Evolutionary conservation across 371 early-diverging fungal genomes (phyloP).

Genomic region (Neoconidiobolus thromboides): DNA sequence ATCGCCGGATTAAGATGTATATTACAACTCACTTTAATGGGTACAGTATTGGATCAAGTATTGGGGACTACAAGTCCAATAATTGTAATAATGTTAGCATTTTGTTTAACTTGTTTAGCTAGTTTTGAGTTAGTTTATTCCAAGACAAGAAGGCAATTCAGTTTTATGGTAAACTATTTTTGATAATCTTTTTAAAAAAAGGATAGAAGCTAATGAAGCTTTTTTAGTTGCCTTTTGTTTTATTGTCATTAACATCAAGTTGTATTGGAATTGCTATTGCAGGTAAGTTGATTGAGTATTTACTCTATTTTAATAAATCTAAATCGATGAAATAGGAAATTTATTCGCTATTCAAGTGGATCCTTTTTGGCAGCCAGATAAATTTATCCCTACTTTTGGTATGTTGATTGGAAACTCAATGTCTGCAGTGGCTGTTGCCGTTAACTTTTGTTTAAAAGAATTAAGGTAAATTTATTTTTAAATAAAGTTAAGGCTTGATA

Average conservation of each 20-base stretch:
- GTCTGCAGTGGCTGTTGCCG: conserved; percentile 64
- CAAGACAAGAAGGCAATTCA: conserved; percentile 8
- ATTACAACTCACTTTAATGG: conserved; percentile 40
- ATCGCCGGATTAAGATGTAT: conserved; percentile 34
- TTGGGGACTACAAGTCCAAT: conserved; percentile 9
- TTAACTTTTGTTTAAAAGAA: conserved; percentile 6
- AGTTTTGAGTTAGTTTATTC: conserved; percentile 8
- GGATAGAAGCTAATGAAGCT: not conserved
- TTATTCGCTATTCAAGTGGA: conserved; percentile 4
- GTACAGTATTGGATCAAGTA: conserved; percentile 10
- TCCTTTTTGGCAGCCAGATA: conserved; percentile 55
- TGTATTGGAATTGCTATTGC: conserved; percentile 7
- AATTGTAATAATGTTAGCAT: conserved; percentile 7
- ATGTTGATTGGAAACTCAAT: conserved; percentile 71
- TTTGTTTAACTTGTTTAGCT: conserved; percentile 9
- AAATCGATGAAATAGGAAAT: not conserved
- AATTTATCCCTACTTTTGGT: conserved; percentile 76
- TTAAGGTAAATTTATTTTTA: not conserved
- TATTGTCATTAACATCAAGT: conserved; percentile 7
- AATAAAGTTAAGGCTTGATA: not conserved
- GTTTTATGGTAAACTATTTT: conserved; percentile 9
- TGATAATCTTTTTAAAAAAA: not conserved
- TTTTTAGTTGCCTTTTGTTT: conserved; percentile 7
- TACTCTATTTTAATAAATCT: not conserved
- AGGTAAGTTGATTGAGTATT: conserved; percentile 5